These are phyloP conservation scores for Alternaria sp. DNA, from an alignment of 2,329 filamentous ascomycete genomes.

Conservation along the genomic window DNA sequence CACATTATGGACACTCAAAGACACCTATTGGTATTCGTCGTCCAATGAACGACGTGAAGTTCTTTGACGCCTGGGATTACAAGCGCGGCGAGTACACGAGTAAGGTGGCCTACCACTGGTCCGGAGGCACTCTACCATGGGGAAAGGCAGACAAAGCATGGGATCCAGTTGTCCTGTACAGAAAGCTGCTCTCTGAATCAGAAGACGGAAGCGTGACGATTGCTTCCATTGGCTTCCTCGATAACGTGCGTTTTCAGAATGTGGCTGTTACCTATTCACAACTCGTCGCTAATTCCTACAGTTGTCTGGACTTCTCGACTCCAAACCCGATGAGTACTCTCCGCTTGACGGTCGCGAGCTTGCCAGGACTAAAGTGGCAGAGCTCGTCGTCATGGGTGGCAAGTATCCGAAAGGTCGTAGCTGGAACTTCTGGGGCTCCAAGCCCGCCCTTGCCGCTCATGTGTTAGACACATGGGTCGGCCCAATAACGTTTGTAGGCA, in stretches of 20 bases:
- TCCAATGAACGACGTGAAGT: neutral
- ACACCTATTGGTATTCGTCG: neutral
- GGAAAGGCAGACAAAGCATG: neutral
- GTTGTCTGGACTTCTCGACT: neutral
- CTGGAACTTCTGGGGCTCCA: neutral
- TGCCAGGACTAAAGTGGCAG: neutral
- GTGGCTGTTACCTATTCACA: neutral
- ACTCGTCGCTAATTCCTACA: neutral
- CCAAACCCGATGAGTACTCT: neutral
- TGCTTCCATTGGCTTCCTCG: neutral
- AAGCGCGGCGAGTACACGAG: neutral
- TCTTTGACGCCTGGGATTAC: neutral
- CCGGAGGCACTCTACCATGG: neutral
- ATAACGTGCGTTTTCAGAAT: neutral
- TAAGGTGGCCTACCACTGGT: conserved; percentile 4
- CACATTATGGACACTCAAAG: neutral
- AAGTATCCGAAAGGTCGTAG: neutral
- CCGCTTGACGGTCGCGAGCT: neutral
- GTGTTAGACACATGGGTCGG: neutral
- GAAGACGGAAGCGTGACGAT: neutral
- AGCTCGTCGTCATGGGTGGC: neutral
- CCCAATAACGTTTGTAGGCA: neutral
- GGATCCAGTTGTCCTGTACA: neutral
- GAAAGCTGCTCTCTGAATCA: neutral
- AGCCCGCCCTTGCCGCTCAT: neutral